Evolutionary conservation across 805 yeast genomes (phyloP).

Genomic region (Barnettozyma vustinii): DNA sequence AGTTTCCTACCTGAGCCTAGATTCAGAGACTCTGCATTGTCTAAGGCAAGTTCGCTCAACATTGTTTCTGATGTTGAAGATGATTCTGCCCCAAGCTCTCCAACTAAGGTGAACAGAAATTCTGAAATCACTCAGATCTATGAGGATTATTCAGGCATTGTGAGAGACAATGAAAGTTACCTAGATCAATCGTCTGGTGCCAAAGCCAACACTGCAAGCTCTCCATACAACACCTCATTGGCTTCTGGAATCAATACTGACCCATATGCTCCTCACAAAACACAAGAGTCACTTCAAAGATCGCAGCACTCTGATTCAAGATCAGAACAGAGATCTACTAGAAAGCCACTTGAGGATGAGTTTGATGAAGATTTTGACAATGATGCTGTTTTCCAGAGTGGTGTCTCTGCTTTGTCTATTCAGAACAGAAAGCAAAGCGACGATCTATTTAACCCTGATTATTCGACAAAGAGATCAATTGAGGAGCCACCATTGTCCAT

Average conservation of each 20-base stretch:
- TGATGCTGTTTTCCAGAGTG: slow-evolving; percentile 25
- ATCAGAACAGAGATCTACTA: background rate
- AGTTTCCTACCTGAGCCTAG: slow-evolving; percentile 32
- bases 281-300: slow-evolving; percentile 7
- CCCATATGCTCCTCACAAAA: slow-evolving; percentile 10
- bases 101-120: slow-evolving; percentile 20
- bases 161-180: slow-evolving; percentile 8
- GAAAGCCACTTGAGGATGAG: slow-evolving; percentile 5
- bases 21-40: slow-evolving; percentile 21
- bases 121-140: slow-evolving; percentile 29
- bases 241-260: slow-evolving; percentile 8
- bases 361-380: slow-evolving; percentile 25
- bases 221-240: slow-evolving; percentile 5
- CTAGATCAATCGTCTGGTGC: background rate
- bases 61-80: slow-evolving; percentile 13
- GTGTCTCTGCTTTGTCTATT: slow-evolving; percentile 17
- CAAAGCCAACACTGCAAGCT: background rate
- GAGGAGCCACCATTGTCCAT: slow-evolving; percentile 2
- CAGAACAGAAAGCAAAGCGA: slow-evolving; percentile 6
- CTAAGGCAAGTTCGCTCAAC: slow-evolving; percentile 18
- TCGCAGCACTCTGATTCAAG: slow-evolving; percentile 6
- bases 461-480: slow-evolving; percentile 9
- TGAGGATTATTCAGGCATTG: slow-evolving; percentile 27
- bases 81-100: slow-evolving; percentile 10
- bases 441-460: slow-evolving; percentile 27